These are phyloP conservation scores for Pleurotus sapidus DNA, from an alignment of 768 basidiomycete species.

Conservation along the genomic window DNA sequence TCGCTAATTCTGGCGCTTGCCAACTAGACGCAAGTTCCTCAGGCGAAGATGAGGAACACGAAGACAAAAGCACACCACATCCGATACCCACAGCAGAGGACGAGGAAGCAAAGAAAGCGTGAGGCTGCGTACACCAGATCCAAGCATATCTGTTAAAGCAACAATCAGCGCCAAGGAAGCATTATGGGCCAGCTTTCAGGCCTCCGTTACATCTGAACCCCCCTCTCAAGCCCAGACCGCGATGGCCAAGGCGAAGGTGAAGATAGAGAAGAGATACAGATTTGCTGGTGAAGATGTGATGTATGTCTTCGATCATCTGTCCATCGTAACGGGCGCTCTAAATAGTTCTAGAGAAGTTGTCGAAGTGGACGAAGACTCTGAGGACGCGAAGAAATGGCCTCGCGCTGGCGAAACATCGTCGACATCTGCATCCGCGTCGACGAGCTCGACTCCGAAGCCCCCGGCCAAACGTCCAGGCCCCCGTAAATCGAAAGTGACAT, in stretches of 20 bases:
- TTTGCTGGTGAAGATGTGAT: constrained; percentile 77
- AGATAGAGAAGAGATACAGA: constrained; percentile 64
- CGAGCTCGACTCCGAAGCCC: constrained; percentile 19
- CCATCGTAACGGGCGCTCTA: background rate
- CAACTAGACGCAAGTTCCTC: constrained; percentile 34
- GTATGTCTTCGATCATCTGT: constrained; percentile 40
- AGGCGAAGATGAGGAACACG: constrained; percentile 26
- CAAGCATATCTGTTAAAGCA: constrained; percentile 1
- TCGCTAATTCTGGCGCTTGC: background rate
- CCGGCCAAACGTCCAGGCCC: constrained; percentile 53
- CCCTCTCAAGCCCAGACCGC: constrained; percentile 15
- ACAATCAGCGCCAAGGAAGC: constrained; percentile 51
- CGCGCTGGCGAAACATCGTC: constrained; percentile 1
- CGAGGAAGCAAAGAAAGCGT: constrained; percentile 43
- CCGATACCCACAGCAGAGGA: constrained; percentile 30
- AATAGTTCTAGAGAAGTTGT: constrained; percentile 56
- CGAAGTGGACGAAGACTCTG: constrained; percentile 69
- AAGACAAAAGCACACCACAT: constrained; percentile 28
- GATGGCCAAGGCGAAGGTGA: constrained; percentile 44
- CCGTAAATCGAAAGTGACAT: constrained; percentile 58
- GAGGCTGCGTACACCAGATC: constrained; percentile 8
- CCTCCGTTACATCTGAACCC: constrained; percentile 43
- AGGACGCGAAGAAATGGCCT: constrained; percentile 78
- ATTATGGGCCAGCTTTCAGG: constrained; percentile 69
- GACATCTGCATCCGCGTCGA: constrained; percentile 10